phyloP scores from a whole-genome alignment of 371 early-diverging fungal genomes.

The Sporodiniella umbellata region DNA sequence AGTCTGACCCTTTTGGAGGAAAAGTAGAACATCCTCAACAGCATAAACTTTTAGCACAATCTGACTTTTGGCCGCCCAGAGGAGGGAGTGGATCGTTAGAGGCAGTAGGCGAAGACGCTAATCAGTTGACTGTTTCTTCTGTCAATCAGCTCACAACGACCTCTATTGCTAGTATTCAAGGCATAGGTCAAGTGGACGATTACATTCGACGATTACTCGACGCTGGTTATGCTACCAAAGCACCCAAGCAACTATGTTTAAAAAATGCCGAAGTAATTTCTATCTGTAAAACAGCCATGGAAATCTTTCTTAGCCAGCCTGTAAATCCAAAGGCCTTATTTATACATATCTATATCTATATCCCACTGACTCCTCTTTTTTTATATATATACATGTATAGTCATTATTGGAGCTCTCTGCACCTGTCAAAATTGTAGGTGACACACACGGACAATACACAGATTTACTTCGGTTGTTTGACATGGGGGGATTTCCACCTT shows the following conservation, averaged over 20 bases:
- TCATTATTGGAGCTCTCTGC: conserved; percentile 92
- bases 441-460: conserved; percentile 95
- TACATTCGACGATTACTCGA: conserved; percentile 78
- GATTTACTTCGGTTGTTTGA: conserved; percentile 91
- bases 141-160: conserved; percentile 44
- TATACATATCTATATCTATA: too few relatives aligned
- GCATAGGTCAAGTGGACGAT: conserved; percentile 65
- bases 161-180: conserved; percentile 29
- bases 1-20: conserved; percentile 28
- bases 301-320: conserved; percentile 91
- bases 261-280: conserved; percentile 84
- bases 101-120: conserved; percentile 13
- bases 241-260: conserved; percentile 71
- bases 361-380: too few relatives aligned
- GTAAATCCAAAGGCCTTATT: conserved; percentile 17
- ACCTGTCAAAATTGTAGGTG: conserved; percentile 95
- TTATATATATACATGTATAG: conserved; percentile 6
- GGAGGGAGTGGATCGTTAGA: not conserved
- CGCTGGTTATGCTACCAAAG: conserved; percentile 71
- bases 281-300: conserved; percentile 85
- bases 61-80: conserved; percentile 41
- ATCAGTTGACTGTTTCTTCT: conserved; percentile 42
- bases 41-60: conserved; percentile 34
- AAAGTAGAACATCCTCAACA: conserved; percentile 39
- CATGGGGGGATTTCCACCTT: conserved; percentile 90